These are phyloP conservation scores for Hypoxylon subgilvum DNA, from an alignment of 495 filamentous ascomycete genomes.

Conservation along the genomic window DNA sequence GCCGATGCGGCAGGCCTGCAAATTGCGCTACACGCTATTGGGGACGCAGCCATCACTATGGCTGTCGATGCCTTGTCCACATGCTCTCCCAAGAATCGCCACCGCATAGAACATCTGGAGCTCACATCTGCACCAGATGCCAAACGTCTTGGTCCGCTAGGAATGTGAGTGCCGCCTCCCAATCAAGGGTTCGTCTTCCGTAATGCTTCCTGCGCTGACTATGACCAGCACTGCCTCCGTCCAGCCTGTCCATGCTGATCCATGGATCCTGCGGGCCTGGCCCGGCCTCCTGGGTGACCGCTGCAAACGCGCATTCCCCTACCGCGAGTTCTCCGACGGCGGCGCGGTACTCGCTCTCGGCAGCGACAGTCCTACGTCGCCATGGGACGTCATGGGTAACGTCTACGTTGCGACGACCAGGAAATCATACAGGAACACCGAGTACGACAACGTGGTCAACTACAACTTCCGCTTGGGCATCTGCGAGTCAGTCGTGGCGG, in stretches of 20 bases:
- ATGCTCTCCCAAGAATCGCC: conserved; percentile 53
- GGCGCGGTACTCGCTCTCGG: conserved; percentile 64
- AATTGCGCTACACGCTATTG: conserved; percentile 70
- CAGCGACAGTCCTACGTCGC: conserved; percentile 66
- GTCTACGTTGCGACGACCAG: conserved; percentile 66
- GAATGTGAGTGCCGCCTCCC: conserved; percentile 46
- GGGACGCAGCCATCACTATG: conserved; percentile 62
- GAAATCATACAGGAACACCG: conserved; percentile 57
- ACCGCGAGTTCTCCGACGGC: conserved; percentile 62
- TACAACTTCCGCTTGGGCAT: conserved; percentile 59
- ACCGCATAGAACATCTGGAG: conserved; percentile 70
- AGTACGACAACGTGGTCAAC: conserved; percentile 55
- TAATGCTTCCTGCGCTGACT: background rate
- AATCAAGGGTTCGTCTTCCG: background rate
- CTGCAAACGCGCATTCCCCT: conserved; percentile 64
- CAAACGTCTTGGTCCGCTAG: conserved; percentile 55
- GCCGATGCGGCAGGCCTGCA: conserved; percentile 63
- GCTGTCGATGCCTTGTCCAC: conserved; percentile 60
- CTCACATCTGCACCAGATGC: conserved; percentile 60
- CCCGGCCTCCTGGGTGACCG: conserved; percentile 62
- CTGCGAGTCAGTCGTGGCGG: conserved; percentile 60
- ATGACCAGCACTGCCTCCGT: conserved; percentile 59
- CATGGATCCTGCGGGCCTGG: conserved; percentile 68
- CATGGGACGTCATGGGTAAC: conserved; percentile 60
- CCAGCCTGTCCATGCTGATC: conserved; percentile 68